Evolutionary conservation across 345 rosid genomes (phyloP), one percentile per base, ranked within the genome.

Genomic region (Gossypium rotundifolium): DNA sequence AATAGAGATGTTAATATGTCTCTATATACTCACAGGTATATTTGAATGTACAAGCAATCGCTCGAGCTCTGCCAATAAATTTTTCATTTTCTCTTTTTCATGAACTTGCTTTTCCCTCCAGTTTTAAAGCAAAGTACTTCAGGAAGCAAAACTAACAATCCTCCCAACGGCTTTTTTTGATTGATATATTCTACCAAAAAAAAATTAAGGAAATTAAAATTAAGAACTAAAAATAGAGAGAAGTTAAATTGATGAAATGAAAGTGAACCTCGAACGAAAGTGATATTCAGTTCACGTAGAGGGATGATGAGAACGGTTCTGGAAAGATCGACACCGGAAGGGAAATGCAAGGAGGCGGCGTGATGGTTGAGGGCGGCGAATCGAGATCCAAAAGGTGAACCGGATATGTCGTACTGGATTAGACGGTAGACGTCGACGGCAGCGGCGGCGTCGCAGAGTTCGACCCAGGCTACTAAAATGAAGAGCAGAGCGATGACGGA

Each of bases 361-460:
- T 93, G 99, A 78, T 95, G 97, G 58, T 91, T 95, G 79, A 95
- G 92, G 2, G 84, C 69, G 20, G 99, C 92, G 81, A 95, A 84
- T 54, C 99, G 97, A 81, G 99, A 95, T 72, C 97, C 99, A 40
- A 93, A 91, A 4, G 90, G 97, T 6, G 78, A 89, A 44, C 99
- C 97, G 64, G 98, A 88, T 81, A 93, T 91, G 58, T 95, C 99
- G 53, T 95, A 95, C 71, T 95, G 99, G 58, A 95, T 93, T 27
- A 95, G 87, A 64, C 99, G 99, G 84, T 95, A 95, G 59, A 93
- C 99, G 78, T 95, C 98, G 57, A 95, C 94, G 66, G 90, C 98
- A 63, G 99, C 86, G 76, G 98, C 98, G 1, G 98, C 98, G 66
- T 86, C 97, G 77, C 98, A 90, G 78, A 95, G 99, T 85, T 95